Base-by-base conservation (phyloP, 2,329 filamentous ascomycete species). In the Pseudocercospora pini-densiflorae region DNA sequence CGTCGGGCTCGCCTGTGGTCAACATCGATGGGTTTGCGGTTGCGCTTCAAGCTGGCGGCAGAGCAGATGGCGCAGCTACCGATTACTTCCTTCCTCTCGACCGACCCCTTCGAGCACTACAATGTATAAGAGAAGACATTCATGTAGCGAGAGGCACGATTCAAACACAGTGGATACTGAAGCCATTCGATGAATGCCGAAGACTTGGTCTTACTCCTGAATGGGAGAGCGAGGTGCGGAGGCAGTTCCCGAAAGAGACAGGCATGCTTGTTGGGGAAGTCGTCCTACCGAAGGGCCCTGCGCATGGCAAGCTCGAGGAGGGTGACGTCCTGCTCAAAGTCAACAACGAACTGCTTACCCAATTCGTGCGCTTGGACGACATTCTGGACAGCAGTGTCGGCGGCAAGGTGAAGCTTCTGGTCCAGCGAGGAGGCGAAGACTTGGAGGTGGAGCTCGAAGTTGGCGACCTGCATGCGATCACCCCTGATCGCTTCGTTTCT, bases 241-340 rank as follows among this genome's bases (percentile, higher is more conserved):
- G 91, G 72, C 85, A 88, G 27, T 97, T 97, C 72, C 95, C 96
- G 0, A 91, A 92, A 73, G 95, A 97, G 81, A 98, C 93, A 24
- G 96, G 95, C 76, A 94, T 99, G 92, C 87, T 99, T 29, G 94
- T 97, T 12, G 94, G 94, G 21, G 96, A 99, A 81, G 97, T 97
- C 67, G 89, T 98, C 14, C 86, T 99, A 8, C 94, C 95, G 0
- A 89, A 94, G 73, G 96, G 95, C 0, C 96, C 95, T 24, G 95
- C 91, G 0, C 88, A 97, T 76, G 84, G 86, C 63, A 94, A 96
- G 79, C 87, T 99, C 27, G 91, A 97, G 78, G 95, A 99, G 79
- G 95, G 95, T 54, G 95, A 99, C 79, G 90, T 99, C 24, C 82
- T 99, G 69, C 84, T 98, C 74, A 93, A 97, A 79, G 92, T 98